These are phyloP conservation scores for Neonectria neomacrospora DNA, from an alignment of 2,329 filamentous ascomycete genomes.

Conservation along the genomic window DNA sequence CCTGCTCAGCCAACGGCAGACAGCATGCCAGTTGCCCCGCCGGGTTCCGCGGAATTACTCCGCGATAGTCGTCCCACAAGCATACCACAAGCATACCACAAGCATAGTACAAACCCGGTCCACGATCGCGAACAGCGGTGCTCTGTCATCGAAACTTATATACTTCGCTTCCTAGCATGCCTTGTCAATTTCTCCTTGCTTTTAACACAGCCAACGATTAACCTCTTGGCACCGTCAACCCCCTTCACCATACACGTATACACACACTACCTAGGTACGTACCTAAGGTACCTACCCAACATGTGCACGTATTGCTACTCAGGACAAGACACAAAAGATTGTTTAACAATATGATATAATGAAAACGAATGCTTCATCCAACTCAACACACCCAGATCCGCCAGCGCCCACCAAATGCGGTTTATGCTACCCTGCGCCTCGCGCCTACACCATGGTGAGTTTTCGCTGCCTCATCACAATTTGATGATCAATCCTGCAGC, in stretches of 20 bases:
- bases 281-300: too few relatives aligned
- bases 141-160: neutral
- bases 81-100: too few relatives aligned
- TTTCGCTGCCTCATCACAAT: conserved; percentile 47
- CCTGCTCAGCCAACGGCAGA: neutral
- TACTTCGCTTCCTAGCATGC: neutral
- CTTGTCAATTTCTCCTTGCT: neutral
- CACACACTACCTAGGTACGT: too few relatives aligned
- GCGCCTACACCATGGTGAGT: conserved; percentile 37
- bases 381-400: neutral
- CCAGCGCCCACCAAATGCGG: neutral
- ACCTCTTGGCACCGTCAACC: neutral
- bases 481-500: conserved; percentile 60
- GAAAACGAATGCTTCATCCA: neutral
- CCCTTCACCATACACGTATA: neutral
- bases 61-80: too few relatives aligned
- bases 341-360: neutral
- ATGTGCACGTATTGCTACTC: conserved; percentile 5
- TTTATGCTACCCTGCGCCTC: neutral
- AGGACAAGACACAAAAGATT: neutral
- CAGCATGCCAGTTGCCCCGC: neutral
- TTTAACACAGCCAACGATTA: neutral
- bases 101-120: too few relatives aligned
- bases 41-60: conserved; percentile 1
- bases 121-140: too few relatives aligned